Percentiles rank a stretch among this genome's conserved stretches.
Evolutionary conservation across 2,329 filamentous ascomycete species (phyloP).

Genomic region (Dendryphion nanum): DNA sequence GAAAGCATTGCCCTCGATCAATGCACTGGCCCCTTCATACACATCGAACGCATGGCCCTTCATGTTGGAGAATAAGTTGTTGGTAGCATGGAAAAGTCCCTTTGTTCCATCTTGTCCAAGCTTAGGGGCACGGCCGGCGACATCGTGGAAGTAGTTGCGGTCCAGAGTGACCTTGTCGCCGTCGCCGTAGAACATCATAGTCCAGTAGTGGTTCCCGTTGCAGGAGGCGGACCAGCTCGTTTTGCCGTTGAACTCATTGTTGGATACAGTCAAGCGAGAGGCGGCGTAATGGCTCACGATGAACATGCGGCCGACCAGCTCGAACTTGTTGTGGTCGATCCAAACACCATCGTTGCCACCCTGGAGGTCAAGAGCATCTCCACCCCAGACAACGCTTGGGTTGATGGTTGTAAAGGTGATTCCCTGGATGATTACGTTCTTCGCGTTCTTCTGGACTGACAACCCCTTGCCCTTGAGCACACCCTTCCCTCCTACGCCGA

Average conservation of each 20-base stretch:
- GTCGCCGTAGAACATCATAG: slow-evolving; percentile 42
- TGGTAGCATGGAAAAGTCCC: slow-evolving; percentile 21
- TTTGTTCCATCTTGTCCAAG: slow-evolving; percentile 35
- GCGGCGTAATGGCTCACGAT: slow-evolving; percentile 37
- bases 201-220: slow-evolving; percentile 51
- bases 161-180: slow-evolving; percentile 44
- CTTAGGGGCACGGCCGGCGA: slow-evolving; percentile 46
- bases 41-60: slow-evolving; percentile 44
- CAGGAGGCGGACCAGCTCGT: slow-evolving; percentile 46
- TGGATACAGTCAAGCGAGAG: slow-evolving; percentile 46
- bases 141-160: slow-evolving; percentile 47
- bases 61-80: slow-evolving; percentile 42
- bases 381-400: slow-evolving; percentile 40
- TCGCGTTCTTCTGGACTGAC: slow-evolving; percentile 28
- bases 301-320: slow-evolving; percentile 47
- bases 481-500: slow-evolving; percentile 42
- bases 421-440: slow-evolving; percentile 43
- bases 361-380: slow-evolving; percentile 38
- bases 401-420: slow-evolving; percentile 39
- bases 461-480: slow-evolving; percentile 45
- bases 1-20: slow-evolving; percentile 49
- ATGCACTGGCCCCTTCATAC: slow-evolving; percentile 16
- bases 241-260: slow-evolving; percentile 47
- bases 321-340: slow-evolving; percentile 43
- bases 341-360: slow-evolving; percentile 35